Evolutionary conservation across 1,284 basidiomycete species (phyloP).

Genomic region (Porodaedalea pini): DNA sequence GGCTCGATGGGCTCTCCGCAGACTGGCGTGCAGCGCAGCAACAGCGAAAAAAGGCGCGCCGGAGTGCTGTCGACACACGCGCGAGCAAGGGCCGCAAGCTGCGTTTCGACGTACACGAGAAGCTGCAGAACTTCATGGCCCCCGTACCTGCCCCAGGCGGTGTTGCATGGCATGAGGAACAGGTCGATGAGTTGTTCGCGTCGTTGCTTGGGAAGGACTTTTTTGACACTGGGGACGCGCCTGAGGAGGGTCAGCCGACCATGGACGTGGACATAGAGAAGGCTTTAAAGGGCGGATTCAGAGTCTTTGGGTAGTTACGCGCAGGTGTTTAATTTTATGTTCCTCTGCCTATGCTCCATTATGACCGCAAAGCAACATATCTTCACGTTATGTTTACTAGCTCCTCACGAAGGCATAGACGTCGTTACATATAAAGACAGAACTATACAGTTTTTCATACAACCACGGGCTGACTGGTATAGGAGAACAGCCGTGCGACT

Average conservation of each 20-base stretch:
- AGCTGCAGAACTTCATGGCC: constrained; percentile 92
- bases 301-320: constrained; percentile 49
- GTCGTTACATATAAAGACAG: too few species aligned
- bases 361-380: not conserved
- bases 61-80: constrained; percentile 82
- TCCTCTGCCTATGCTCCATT: not conserved
- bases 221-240: constrained; percentile 32
- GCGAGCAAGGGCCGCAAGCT: constrained; percentile 91
- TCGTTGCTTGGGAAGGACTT: constrained; percentile 77
- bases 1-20: constrained; percentile 36
- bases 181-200: constrained; percentile 88
- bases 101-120: constrained; percentile 88
- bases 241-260: constrained; percentile 25
- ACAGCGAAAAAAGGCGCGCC: constrained; percentile 59
- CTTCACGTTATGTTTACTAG: not conserved
- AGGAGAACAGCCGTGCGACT: too few species aligned
- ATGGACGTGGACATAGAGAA: constrained; percentile 30
- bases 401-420: not conserved
- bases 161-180: constrained; percentile 82
- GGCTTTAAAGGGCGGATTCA: constrained; percentile 44
- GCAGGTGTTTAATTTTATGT: too few species aligned
- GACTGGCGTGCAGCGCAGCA: constrained; percentile 68
- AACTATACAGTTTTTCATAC: too few species aligned
- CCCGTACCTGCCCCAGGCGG: constrained; percentile 58
- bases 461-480: too few species aligned